Conservation (phyloP, 768 basidiomycete genomes). For the Macrolepiota dolichaula region DNA sequence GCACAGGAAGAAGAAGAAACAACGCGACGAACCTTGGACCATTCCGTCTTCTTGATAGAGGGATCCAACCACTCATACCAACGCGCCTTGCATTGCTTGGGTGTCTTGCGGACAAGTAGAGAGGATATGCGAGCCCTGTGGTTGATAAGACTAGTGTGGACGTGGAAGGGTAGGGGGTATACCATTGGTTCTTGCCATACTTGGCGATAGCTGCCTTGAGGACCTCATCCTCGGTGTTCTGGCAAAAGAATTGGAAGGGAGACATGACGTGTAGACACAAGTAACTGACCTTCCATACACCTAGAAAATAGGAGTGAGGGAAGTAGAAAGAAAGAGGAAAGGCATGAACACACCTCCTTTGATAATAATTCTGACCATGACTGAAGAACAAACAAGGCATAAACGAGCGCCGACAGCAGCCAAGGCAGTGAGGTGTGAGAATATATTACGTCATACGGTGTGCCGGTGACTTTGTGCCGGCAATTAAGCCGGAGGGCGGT, state of each 20-base stretch:
- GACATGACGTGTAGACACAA: neutral
- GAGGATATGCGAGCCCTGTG: slow-evolving; percentile 95
- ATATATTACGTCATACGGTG: neutral
- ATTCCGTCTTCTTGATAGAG: slow-evolving; percentile 99
- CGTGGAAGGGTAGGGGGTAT: slow-evolving; percentile 12
- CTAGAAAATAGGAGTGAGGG: slow-evolving; percentile 27
- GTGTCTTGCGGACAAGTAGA: slow-evolving; percentile 94
- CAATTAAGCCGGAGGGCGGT: slow-evolving; percentile 19
- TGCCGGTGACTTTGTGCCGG: slow-evolving; percentile 19
- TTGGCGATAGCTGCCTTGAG: slow-evolving; percentile 98
- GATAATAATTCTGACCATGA: slow-evolving; percentile 87
- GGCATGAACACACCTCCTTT: slow-evolving; percentile 65
- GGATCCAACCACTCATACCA: slow-evolving; percentile 99
- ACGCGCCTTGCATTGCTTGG: slow-evolving; percentile 98
- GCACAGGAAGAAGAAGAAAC: neutral
- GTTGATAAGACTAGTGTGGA: slow-evolving; percentile 5
- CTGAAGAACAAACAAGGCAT: neutral
- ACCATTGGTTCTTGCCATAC: slow-evolving; percentile 97
- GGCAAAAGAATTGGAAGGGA: slow-evolving; percentile 14
- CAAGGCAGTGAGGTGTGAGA: slow-evolving; percentile 11
- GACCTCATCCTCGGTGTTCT: slow-evolving; percentile 98
- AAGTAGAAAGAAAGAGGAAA: neutral
- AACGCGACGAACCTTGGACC: slow-evolving; percentile 77
- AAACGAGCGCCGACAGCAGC: neutral
- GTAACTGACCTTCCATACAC: slow-evolving; percentile 74